These are phyloP conservation scores for Populus hybrid DNA, from an alignment of 441 rosid species.

Conservation along the genomic window DNA sequence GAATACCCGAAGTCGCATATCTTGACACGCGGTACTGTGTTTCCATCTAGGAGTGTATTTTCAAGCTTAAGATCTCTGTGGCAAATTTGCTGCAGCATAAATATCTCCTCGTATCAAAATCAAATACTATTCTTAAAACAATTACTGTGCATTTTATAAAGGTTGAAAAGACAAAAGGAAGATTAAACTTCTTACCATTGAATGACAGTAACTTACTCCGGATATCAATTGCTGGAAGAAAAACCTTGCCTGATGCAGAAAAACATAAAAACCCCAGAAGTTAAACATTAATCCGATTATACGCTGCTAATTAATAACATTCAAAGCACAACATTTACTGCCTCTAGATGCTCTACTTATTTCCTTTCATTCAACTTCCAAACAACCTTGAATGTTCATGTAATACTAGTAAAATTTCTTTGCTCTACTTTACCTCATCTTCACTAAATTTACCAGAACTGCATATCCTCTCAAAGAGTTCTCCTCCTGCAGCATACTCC, in stretches of 20 bases:
- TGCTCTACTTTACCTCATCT: constrained; percentile 44
- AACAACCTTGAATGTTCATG: neutral
- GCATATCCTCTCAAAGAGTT: constrained; percentile 60
- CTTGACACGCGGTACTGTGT: constrained; percentile 68
- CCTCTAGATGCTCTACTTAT: neutral
- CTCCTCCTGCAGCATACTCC: constrained; percentile 79
- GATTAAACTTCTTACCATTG: constrained; percentile 46
- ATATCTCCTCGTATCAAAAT: constrained; percentile 2
- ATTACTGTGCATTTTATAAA: neutral
- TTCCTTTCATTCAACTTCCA: neutral
- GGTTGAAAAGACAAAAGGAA: neutral
- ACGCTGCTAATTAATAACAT: neutral
- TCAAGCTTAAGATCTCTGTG: constrained; percentile 92
- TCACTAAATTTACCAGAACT: constrained; percentile 62
- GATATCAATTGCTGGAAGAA: constrained; percentile 88
- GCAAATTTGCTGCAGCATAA: constrained; percentile 58
- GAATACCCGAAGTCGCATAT: constrained; percentile 92
- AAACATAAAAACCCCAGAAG: neutral
- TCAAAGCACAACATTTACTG: neutral
- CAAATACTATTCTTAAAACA: neutral
- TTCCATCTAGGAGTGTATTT: constrained; percentile 80
- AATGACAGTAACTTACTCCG: constrained; percentile 84
- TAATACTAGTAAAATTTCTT: neutral
- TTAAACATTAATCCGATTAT: neutral
- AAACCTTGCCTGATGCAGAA: constrained; percentile 63